Evolutionary conservation across 2,329 filamentous ascomycete genomes (phyloP), one percentile per base, ranked within the genome.

Genomic region (Nemania sp.): DNA sequence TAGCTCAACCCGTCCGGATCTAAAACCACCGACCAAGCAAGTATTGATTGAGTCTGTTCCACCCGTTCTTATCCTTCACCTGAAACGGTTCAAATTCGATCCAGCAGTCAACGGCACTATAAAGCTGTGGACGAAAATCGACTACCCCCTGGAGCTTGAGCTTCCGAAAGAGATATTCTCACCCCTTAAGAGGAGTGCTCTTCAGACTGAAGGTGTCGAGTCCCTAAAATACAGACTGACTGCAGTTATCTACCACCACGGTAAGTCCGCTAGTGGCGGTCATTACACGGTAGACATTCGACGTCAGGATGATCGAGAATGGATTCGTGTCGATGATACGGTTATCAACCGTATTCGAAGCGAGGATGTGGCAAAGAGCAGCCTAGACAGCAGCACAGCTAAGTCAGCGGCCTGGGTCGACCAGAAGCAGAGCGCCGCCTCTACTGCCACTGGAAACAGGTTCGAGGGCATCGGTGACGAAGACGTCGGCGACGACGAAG

Each of bases 231-330:
- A 98, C 76, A 87, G 87, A 51, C 84, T 99, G 13, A 95, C 88
- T 64, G 90, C 89, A 18, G 95, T 96, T 32, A 92, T 99, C 20
- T 99, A 99, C 73, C 95, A 99, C 72, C 95, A 99, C 69, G 95
- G 95, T 62, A 97, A 96, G 80, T 96, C 96, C 69, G 95, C 95
- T 37, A 96, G 90, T 65, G 93, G 92, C 54, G 95, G 95, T 3
- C 95, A 99, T 75, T 99, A 99, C 76, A 99, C 95, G 1, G 94
- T 96, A n/a, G 95, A 99, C 74, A 90, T 97, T 42, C 87, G 93
- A 59, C 89, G 95, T 53, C 94, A 98, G 75, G 95, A 99, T 73
- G 92, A 90, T n/a, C 86, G 86, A 20, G 93, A 97, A 75, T 99
- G 95, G 95, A 90, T 99, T 58, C 90, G 94, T 56, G 86, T 99